Conservation (phyloP, 331 rosid genomes). For the Erythrophleum ivorense region DNA sequence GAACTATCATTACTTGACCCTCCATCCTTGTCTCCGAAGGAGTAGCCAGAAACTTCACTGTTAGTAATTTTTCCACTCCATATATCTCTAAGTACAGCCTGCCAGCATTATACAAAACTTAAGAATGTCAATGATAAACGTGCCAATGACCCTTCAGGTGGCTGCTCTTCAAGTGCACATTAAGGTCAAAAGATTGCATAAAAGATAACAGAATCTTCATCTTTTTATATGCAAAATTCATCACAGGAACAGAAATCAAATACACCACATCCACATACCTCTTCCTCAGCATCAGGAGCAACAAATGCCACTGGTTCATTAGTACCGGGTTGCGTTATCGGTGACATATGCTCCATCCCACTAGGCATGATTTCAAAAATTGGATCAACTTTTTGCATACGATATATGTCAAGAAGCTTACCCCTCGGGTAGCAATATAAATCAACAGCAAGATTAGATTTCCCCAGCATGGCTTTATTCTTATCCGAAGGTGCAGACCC, state of each 20-base stretch:
- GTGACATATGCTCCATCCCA: constrained; percentile 55
- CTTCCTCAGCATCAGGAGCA: constrained; percentile 71
- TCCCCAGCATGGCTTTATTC: constrained; percentile 51
- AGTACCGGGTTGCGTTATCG: constrained; percentile 49
- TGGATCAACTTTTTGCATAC: constrained; percentile 55
- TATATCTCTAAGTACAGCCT: constrained; percentile 63
- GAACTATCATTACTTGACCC: constrained; percentile 48
- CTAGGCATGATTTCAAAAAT: constrained; percentile 50
- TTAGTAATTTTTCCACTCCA: constrained; percentile 61
- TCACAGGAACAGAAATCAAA: not conserved
- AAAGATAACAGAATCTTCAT: constrained; percentile 13
- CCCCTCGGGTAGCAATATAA: constrained; percentile 68
- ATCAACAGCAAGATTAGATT: constrained; percentile 44
- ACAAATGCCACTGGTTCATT: constrained; percentile 66
- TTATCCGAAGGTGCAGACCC: constrained; percentile 49
- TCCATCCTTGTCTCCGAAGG: constrained; percentile 48
- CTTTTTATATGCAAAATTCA: not conserved
- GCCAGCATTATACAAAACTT: constrained; percentile 41
- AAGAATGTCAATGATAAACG: constrained; percentile 27
- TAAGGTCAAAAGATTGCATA: constrained; percentile 1
- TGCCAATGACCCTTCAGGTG: constrained; percentile 13
- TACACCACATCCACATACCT: constrained; percentile 53
- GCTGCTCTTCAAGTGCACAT: constrained; percentile 19
- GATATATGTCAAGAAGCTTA: constrained; percentile 76
- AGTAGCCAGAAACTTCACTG: constrained; percentile 55